Conservation (phyloP, 1,284 basidiomycete genomes). For the Ustilago shanxiensis region DNA sequence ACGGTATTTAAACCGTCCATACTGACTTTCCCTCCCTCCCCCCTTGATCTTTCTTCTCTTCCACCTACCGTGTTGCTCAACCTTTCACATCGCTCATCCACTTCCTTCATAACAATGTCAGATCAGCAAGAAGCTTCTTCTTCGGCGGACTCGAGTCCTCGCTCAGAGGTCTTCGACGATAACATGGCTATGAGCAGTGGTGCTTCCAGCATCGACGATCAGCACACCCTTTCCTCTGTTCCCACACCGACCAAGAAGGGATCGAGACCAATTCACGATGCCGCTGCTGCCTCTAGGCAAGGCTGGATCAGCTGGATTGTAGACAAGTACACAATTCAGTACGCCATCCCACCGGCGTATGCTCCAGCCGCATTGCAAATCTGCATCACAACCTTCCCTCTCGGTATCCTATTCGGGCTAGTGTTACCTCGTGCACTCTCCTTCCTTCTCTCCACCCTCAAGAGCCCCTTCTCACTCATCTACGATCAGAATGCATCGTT, state of each 20-base stretch:
- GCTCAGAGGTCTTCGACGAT: not conserved
- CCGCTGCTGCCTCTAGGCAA: not conserved
- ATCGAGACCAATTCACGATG: not conserved
- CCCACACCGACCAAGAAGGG: slow-evolving; percentile 12
- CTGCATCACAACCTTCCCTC: slow-evolving; percentile 48
- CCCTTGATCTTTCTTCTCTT: too few species aligned
- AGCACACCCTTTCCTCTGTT: not conserved
- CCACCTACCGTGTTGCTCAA: too few species aligned
- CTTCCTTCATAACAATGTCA: not conserved
- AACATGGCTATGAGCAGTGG: not conserved
- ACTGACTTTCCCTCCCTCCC: too few species aligned
- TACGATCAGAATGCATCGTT: not conserved
- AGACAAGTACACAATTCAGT: slow-evolving; percentile 40
- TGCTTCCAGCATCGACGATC: not conserved
- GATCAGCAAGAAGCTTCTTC: not conserved
- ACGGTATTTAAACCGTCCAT: too few species aligned
- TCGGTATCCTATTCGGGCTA: slow-evolving; percentile 52
- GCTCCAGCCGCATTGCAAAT: slow-evolving; percentile 48
- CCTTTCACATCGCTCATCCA: too few species aligned
- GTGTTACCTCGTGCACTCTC: slow-evolving; percentile 31
- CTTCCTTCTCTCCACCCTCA: slow-evolving; percentile 7
- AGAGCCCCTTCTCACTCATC: too few species aligned
- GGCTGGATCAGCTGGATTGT: slow-evolving; percentile 21
- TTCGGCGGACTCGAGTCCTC: not conserved
- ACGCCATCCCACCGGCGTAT: slow-evolving; percentile 52